Base-by-base conservation (phyloP, 352 stramenopile genomes). In the Pythium scleroteichum region DNA sequence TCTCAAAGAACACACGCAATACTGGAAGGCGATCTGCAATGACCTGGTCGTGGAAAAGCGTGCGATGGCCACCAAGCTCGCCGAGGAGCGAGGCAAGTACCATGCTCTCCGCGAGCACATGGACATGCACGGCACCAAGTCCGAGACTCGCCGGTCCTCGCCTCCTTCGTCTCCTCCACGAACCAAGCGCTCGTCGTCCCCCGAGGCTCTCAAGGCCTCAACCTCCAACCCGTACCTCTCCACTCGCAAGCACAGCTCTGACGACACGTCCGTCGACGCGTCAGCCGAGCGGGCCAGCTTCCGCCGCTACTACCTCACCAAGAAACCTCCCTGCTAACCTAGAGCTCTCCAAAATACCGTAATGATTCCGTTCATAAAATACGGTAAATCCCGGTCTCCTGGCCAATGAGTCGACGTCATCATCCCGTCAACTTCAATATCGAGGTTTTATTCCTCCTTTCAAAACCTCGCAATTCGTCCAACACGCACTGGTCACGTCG, bases 1-100 rank as follows among this genome's bases (percentile, higher is more conserved):
- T 27, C 63, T 70, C 20, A 50, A 52, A 35, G 56, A 66, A 23
- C 63, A 70, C 48, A 59, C 63, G 20, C 52, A 65, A 45, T 70
- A 70, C 51, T 70, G 63, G 63, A 65, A 66, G 46, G 42, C 56
- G 19, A 70, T 70, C 22, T 70, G 63, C 57, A 52, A 66, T 45
- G 63, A 70, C 29, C 23, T 70, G 7, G 63, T 70, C n/a, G 39
- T 45, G 12, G 63, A 70, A 38, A 70, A 70, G 51, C 55, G 49
- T 4, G 38, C 52, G 7, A 53, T 70, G n/a, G 55, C 63, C 29
- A 70, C 41, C 24, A 57, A 62, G 13, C 56, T 70, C 12, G 41
- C 63, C 2, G 56, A 70, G 44, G 63, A 70, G 22, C 56, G 63
- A 4, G 63, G 63, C 38, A 70, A 70, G 17, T 62, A 66, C 45